Evolutionary conservation across 306 rosid genomes (phyloP).

Genomic region (Cucurbita argyrosperma): DNA sequence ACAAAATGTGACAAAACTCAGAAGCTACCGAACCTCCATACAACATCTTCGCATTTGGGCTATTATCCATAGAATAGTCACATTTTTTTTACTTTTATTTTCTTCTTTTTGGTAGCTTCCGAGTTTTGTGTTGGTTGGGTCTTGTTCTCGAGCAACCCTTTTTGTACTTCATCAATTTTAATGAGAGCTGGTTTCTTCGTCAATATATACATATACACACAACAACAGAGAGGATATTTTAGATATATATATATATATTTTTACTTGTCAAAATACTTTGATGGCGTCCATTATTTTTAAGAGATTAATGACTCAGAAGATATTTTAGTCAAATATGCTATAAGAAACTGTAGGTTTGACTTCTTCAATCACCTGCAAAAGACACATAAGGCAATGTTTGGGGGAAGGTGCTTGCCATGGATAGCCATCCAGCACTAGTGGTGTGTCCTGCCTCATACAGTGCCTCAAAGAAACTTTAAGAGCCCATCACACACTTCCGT

Average conservation of each 20-base stretch:
- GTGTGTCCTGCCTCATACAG: background rate
- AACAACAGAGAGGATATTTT: background rate
- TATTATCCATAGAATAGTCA: background rate
- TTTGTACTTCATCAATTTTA: background rate
- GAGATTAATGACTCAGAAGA: background rate
- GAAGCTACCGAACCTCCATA: background rate
- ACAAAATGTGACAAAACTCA: background rate
- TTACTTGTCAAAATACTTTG: too few species aligned
- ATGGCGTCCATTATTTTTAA: background rate
- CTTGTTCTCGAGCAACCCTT: background rate
- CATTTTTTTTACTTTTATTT: background rate
- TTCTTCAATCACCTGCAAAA: background rate
- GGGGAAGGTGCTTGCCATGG: background rate
- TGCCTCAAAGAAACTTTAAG: background rate
- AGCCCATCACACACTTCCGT: background rate
- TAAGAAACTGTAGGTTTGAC: background rate
- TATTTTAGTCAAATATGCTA: background rate
- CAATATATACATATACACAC: background rate
- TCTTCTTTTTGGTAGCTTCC: background rate
- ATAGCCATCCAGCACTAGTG: background rate
- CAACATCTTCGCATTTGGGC: background rate
- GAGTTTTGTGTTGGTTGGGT: background rate
- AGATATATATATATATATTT: background rate
- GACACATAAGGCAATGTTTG: background rate
- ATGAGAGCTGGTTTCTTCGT: background rate